A percentile compares a stretch with the other conserved stretches of the same genome.
phyloP scores from a whole-genome alignment of 768 basidiomycete genomes.

The Clathrus columnatus region DNA sequence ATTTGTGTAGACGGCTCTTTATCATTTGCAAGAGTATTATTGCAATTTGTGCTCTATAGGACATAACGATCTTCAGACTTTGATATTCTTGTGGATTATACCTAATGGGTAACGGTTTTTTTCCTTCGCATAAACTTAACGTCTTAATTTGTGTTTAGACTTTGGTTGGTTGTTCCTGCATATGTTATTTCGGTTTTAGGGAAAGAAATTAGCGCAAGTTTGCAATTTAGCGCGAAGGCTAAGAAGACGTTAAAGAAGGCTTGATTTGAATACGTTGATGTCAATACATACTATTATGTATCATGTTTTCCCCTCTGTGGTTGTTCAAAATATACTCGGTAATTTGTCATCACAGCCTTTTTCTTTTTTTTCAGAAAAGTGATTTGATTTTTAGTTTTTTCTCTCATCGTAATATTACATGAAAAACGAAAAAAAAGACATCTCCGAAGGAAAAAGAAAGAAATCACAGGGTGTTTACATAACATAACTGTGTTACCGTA shows the following conservation, averaged over 20 bases:
- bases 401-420: not conserved
- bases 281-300: too few species aligned
- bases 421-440: not conserved
- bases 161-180: conserved; percentile 71
- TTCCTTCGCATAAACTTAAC: not conserved
- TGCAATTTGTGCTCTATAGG: conserved; percentile 66
- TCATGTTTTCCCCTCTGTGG: too few species aligned
- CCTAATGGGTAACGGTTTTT: conserved; percentile 63
- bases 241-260: not conserved
- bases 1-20: conserved; percentile 52
- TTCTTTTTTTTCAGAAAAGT: not conserved
- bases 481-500: too few species aligned
- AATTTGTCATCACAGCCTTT: not conserved
- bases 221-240: conserved; percentile 22
- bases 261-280: too few species aligned
- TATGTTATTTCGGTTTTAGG: conserved; percentile 54
- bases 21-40: conserved; percentile 71
- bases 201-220: conserved; percentile 44
- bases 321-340: too few species aligned
- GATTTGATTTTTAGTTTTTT: not conserved
- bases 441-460: too few species aligned
- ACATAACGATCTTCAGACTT: conserved; percentile 50
- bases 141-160: conserved; percentile 27
- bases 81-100: conserved; percentile 58
- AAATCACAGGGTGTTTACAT: too few species aligned